Conservation (phyloP, 768 basidiomycete species). For the Mycena sanguinolenta region DNA sequence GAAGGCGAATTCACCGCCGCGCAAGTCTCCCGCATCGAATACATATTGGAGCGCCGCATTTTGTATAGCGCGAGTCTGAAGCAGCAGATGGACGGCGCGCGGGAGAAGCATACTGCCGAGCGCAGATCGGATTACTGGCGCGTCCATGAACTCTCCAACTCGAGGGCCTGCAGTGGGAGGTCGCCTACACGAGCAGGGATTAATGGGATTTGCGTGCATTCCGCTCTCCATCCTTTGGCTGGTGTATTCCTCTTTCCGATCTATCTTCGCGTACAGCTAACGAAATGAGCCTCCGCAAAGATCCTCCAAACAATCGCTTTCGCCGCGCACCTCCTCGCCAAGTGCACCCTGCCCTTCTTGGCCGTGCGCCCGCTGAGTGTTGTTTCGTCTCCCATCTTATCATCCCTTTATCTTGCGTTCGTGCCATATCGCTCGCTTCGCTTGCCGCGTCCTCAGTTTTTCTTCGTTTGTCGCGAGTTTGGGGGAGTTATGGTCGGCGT, state of each 20-base stretch:
- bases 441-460: no score
- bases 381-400: no score
- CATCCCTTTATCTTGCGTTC: no score
- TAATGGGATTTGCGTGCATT: slow-evolving; percentile 79
- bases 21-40: slow-evolving; percentile 16
- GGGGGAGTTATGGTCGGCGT: no score
- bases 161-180: slow-evolving; percentile 97
- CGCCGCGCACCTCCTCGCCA: slow-evolving; percentile 87
- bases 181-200: slow-evolving; percentile 87
- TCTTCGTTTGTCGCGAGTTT: no score
- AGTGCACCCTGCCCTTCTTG: slow-evolving; percentile 80
- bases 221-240: no score
- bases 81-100: slow-evolving; percentile 30
- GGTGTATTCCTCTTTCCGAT: neutral
- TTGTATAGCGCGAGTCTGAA: slow-evolving; percentile 23
- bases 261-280: slow-evolving; percentile 71
- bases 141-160: slow-evolving; percentile 92
- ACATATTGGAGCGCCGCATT: slow-evolving; percentile 21
- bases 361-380: slow-evolving; percentile 95
- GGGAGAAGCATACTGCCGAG: neutral
- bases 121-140: slow-evolving; percentile 75
- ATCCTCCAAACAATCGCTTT: slow-evolving; percentile 97
- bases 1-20: slow-evolving; percentile 8
- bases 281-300: slow-evolving; percentile 97
- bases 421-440: no score